A percentile compares a stretch with the other conserved stretches of the same genome.
Evolutionary conservation across 2,329 filamentous ascomycete genomes (phyloP).

Genomic region (Nemania sp.): DNA sequence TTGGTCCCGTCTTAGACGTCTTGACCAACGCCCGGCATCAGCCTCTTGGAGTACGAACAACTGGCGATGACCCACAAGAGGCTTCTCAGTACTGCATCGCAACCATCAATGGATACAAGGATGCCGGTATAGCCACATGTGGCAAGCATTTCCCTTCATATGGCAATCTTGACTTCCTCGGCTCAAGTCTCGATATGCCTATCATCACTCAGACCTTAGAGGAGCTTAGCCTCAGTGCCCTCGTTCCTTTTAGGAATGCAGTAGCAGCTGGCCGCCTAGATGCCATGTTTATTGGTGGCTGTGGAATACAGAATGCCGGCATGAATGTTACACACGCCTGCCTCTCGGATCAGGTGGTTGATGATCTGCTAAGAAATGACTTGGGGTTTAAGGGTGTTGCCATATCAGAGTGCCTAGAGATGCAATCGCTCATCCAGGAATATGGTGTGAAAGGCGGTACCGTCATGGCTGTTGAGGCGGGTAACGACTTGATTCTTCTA

Average conservation of each 20-base stretch:
- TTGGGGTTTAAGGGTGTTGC: constrained; percentile 90
- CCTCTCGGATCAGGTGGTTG: constrained; percentile 88
- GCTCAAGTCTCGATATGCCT: constrained; percentile 87
- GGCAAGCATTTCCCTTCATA: constrained; percentile 98
- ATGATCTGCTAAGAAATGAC: constrained; percentile 85
- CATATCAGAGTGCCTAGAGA: constrained; percentile 93
- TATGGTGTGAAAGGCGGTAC: constrained; percentile 97
- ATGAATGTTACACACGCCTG: constrained; percentile 97
- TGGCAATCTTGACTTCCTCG: constrained; percentile 90
- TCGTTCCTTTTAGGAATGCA: constrained; percentile 90
- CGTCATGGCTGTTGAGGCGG: constrained; percentile 96
- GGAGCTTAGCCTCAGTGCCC: constrained; percentile 86
- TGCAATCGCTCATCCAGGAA: constrained; percentile 94
- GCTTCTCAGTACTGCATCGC: constrained; percentile 91
- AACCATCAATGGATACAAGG: constrained; percentile 89
- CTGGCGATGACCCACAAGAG: constrained; percentile 91
- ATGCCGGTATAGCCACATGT: constrained; percentile 85
- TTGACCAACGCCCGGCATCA: constrained; percentile 92
- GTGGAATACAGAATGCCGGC: constrained; percentile 86
- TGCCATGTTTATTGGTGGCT: constrained; percentile 94
- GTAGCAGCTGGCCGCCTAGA: constrained; percentile 81
- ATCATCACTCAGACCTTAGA: constrained; percentile 95
- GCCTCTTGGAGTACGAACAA: constrained; percentile 85
- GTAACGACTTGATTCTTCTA: constrained; percentile 87
- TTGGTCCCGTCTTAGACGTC: constrained; percentile 92